A percentile compares a stretch with the other conserved stretches of the same genome.
These are phyloP conservation scores for Linaria vulgaris DNA, from an alignment of 257 asterid genomes.

Conservation along the genomic window DNA sequence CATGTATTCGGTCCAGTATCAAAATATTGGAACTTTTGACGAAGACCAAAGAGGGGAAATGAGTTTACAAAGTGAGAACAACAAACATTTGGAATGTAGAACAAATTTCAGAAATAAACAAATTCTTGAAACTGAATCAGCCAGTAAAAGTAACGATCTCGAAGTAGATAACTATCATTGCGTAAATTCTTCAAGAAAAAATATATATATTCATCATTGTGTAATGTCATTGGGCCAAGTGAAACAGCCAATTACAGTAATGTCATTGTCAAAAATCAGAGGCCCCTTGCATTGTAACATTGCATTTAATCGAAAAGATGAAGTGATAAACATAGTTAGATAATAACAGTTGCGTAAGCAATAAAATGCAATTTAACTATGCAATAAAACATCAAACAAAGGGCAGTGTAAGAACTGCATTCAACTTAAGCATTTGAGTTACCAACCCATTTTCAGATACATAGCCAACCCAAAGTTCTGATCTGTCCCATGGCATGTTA, in stretches of 20 bases:
- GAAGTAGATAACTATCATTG: background rate
- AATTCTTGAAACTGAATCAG: background rate
- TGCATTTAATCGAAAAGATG: constrained; percentile 1
- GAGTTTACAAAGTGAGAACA: background rate
- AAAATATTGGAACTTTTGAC: too few relatives aligned
- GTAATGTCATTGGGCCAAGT: background rate
- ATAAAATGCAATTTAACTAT: too few relatives aligned
- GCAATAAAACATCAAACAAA: background rate
- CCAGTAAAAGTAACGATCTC: background rate
- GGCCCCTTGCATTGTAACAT: too few relatives aligned
- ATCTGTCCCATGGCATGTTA: constrained; percentile 98
- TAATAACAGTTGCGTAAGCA: background rate
- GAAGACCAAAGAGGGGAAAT: too few relatives aligned
- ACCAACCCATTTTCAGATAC: constrained; percentile 78
- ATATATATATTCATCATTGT: too few relatives aligned
- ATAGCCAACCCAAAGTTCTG: constrained; percentile 98
- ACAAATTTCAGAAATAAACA: background rate
- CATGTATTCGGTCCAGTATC: too few relatives aligned
- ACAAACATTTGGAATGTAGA: background rate
- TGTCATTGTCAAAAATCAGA: background rate
- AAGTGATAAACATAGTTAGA: too few relatives aligned
- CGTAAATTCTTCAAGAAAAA: too few relatives aligned
- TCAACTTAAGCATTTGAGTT: background rate
- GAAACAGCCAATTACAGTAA: background rate
- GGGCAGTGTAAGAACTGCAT: constrained; percentile 2